These are phyloP conservation scores for Pseudocercospora fuligena DNA, from an alignment of 2,329 filamentous ascomycete genomes.

Conservation along the genomic window DNA sequence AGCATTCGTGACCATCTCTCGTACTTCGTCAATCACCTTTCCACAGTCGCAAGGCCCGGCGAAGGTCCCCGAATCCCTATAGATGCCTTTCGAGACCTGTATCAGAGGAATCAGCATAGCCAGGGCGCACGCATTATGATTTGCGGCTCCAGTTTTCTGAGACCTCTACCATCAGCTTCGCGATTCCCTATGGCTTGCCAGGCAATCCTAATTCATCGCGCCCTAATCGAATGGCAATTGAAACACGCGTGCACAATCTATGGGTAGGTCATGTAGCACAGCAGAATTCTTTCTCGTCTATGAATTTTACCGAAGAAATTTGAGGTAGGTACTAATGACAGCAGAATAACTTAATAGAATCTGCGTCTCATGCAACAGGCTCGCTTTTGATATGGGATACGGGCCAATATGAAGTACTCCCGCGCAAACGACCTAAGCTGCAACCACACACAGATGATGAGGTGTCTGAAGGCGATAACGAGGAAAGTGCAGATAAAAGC, in stretches of 20 bases:
- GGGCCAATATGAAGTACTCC: constrained; percentile 49
- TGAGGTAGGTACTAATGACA: constrained; percentile 23
- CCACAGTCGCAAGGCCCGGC: constrained; percentile 35
- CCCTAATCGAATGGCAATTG: constrained; percentile 49
- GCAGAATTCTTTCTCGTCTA: not conserved
- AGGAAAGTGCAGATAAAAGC: constrained; percentile 15
- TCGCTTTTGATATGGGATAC: constrained; percentile 54
- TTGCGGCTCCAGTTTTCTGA: constrained; percentile 71
- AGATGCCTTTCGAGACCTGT: constrained; percentile 51
- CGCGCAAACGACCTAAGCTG: constrained; percentile 30
- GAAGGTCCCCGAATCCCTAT: constrained; percentile 46
- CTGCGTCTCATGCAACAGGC: constrained; percentile 49
- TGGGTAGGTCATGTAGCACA: constrained; percentile 40
- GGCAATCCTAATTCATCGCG: constrained; percentile 48
- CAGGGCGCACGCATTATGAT: constrained; percentile 60
- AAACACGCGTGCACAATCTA: constrained; percentile 51
- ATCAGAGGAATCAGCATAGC: constrained; percentile 52
- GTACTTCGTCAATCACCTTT: constrained; percentile 53
- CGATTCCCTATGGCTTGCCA: constrained; percentile 50
- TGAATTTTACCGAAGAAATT: not conserved
- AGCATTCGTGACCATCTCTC: constrained; percentile 54
- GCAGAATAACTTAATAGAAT: constrained; percentile 53
- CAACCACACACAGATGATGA: constrained; percentile 42
- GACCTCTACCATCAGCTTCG: constrained; percentile 66
- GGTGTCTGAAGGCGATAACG: constrained; percentile 38